phyloP scores from a whole-genome alignment of 441 rosid species.

The Cnidoscolus chayamansa region DNA sequence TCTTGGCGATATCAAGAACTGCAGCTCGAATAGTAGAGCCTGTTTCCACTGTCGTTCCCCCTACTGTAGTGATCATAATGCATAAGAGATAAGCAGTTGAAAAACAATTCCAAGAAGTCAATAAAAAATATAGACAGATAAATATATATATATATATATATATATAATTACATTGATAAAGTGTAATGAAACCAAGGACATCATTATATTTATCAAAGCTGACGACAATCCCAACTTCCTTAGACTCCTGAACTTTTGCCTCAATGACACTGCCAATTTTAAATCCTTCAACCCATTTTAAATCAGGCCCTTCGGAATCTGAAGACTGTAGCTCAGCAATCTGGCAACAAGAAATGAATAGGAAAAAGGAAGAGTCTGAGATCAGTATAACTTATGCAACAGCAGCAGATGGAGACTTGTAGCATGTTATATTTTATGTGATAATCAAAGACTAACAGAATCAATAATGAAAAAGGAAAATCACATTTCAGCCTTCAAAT shows the following conservation, averaged over 20 bases:
- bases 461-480: neutral
- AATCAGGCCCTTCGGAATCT: conserved; percentile 37
- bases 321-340: conserved; percentile 63
- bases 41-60: conserved; percentile 46
- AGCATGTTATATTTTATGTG: neutral
- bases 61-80: conserved; percentile 47
- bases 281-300: conserved; percentile 73
- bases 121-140: conserved; percentile 8
- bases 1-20: conserved; percentile 82
- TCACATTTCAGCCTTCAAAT: neutral
- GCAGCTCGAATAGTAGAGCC: conserved; percentile 70
- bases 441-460: neutral
- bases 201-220: conserved; percentile 59
- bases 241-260: conserved; percentile 68
- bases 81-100: conserved; percentile 18
- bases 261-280: conserved; percentile 61
- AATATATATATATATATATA: too few species aligned
- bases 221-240: conserved; percentile 81
- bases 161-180: conserved; percentile 57
- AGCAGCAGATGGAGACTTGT: neutral
- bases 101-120: neutral
- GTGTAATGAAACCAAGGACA: conserved; percentile 78
- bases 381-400: neutral
- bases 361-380: neutral
- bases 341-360: conserved; percentile 26